These are phyloP conservation scores for Magnusiomyces paraingens DNA, from an alignment of 1,139 yeast genomes.

Conservation along the genomic window DNA sequence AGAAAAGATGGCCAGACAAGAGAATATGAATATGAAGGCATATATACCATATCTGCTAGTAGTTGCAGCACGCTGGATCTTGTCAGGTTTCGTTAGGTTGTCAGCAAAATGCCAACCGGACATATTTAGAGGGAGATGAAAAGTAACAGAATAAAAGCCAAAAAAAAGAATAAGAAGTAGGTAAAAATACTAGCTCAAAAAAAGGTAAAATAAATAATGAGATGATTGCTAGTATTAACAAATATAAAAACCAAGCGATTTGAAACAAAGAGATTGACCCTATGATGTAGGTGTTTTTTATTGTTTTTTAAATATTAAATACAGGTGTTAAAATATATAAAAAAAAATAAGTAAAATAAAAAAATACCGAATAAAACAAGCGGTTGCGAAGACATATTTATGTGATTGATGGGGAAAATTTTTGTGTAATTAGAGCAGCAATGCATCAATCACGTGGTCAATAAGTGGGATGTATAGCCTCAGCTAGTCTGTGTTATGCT, in stretches of 20 bases:
- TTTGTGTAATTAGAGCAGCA: too few species aligned
- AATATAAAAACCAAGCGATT: not conserved
- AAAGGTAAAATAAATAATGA: not conserved
- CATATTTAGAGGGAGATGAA: not conserved
- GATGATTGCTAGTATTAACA: not conserved
- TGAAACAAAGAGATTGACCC: not conserved
- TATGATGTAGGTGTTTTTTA: not conserved
- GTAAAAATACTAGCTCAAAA: not conserved
- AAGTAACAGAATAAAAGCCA: not conserved
- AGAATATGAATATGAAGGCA: conserved; percentile 2
- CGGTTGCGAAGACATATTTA: too few species aligned
- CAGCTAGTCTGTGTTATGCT: too few species aligned
- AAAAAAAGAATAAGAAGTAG: not conserved
- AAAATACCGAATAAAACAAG: too few species aligned
- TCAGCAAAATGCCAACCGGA: conserved; percentile 8
- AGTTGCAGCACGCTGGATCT: conserved; percentile 7
- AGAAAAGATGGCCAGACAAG: conserved; percentile 5
- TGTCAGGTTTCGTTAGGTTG: conserved; percentile 8
- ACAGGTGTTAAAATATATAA: not conserved
- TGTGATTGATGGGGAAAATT: too few species aligned
- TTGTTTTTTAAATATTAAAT: not conserved
- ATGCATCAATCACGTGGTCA: too few species aligned
- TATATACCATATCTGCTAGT: conserved; percentile 10
- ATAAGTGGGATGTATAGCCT: too few species aligned
- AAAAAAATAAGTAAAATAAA: not conserved